A percentile compares a stretch with the other conserved stretches of the same genome.
Conservation (phyloP, 352 stramenopile species). For the Phytophthora constricta region DNA sequence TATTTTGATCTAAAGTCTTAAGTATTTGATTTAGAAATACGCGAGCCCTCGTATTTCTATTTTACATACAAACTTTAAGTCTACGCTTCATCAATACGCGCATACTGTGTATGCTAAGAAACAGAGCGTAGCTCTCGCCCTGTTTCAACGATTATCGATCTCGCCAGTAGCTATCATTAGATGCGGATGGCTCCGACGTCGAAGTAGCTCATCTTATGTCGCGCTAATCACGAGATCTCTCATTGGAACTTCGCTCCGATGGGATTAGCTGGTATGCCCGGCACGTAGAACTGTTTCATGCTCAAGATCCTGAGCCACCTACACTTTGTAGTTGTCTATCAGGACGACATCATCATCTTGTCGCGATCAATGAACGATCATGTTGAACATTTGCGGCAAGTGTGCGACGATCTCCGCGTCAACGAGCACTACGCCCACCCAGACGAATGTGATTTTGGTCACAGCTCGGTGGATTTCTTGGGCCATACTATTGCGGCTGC, state of each 20-base stretch:
- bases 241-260: conserved; percentile 46
- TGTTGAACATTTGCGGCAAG: neutral
- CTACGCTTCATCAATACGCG: too few relatives aligned
- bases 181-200: conserved; percentile 23
- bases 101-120: too few relatives aligned
- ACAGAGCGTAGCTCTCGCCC: too few relatives aligned
- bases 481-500: conserved; percentile 23
- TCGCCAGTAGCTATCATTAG: conserved; percentile 39
- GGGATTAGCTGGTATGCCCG: too few relatives aligned
- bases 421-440: conserved; percentile 14
- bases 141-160: too few relatives aligned
- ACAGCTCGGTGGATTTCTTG: conserved; percentile 22
- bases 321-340: conserved; percentile 5
- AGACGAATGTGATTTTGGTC: conserved; percentile 25
- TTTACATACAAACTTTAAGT: too few relatives aligned
- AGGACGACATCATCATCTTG: conserved; percentile 2
- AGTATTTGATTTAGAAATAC: too few relatives aligned
- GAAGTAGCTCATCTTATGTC: conserved; percentile 36
- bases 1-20: too few relatives aligned
- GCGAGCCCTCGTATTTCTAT: too few relatives aligned
- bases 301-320: too few relatives aligned
- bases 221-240: conserved; percentile 39
- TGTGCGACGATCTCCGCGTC: neutral
- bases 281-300: too few relatives aligned
- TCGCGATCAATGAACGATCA: neutral